Base-by-base conservation (phyloP, 805 yeast species). In the Ogataea pilisensis region DNA sequence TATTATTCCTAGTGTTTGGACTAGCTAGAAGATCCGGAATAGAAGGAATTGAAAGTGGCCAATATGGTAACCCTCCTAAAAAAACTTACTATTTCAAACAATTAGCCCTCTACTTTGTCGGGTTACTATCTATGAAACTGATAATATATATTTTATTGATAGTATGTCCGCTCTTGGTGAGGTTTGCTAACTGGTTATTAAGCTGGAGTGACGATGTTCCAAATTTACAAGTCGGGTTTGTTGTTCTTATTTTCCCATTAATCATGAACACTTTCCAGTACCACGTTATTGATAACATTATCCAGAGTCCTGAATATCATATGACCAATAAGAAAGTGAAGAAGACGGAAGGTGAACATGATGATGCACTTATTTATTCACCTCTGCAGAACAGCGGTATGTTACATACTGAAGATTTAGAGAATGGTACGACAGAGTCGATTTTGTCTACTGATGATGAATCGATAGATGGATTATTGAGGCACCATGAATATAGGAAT, bases 161-260 rank as follows among this genome's bases (percentile, higher is more conserved):
- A 36, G 62, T 69, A 27, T 76, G 81, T 49, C 90, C 89, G 32
- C 68, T 80, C 43, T 75, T 86, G 46, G 90, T 85, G 45, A 68
- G 68, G 30, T 68, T 85, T 34, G 88, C 95, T 12, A 80, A 80
- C 43, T 78, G 85, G 68, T 63, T 89, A 26, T 66, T 91, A 20
- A 77, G 85, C n/a, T 85, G 96, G 93, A 76, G 93, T 4, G 82
- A 83, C 52, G 76, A 76, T 39, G 80, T 80, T 60, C 93, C 95
- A 2, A 79, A 83, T 46, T 71, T 88, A 29, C 96, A 93, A 60
- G 86, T 91, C 13, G 81, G 85, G 30, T 75, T 91, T 45, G 96
- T 93, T 20, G 83, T 91, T 80, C 76, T 93, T 57, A 75, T 85
- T 8, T 83, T 84, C 49, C 95, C 95, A 1, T 68, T 84, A 5